These are phyloP conservation scores for Pichia terricola DNA, from an alignment of 1,139 yeast genomes.

Conservation along the genomic window DNA sequence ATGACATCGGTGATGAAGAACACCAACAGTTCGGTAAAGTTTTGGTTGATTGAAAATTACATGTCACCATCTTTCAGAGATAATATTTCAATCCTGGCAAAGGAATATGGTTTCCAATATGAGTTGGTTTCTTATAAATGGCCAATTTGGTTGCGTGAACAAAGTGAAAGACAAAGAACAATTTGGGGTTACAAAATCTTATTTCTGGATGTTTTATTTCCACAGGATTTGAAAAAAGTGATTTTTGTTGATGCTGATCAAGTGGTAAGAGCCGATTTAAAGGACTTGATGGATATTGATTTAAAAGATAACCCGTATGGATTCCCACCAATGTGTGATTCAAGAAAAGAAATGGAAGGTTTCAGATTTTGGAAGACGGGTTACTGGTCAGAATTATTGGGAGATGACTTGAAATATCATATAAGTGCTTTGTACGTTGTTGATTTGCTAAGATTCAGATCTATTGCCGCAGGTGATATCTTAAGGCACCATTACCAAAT, in stretches of 20 bases:
- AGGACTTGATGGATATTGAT: conserved; percentile 55
- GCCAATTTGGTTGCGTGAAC: conserved; percentile 84
- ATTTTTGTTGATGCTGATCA: conserved; percentile 86
- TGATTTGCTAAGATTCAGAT: conserved; percentile 59
- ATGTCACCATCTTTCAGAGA: conserved; percentile 60
- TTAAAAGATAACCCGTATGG: conserved; percentile 76
- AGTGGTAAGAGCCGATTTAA: conserved; percentile 64
- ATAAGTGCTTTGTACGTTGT: conserved; percentile 80
- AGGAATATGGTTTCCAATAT: conserved; percentile 49
- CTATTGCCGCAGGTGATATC: conserved; percentile 63
- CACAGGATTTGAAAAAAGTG: conserved; percentile 62
- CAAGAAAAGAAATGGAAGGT: conserved; percentile 73
- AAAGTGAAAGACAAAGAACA: conserved; percentile 65
- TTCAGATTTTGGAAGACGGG: conserved; percentile 90
- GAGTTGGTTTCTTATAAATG: conserved; percentile 76
- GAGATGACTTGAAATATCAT: conserved; percentile 58
- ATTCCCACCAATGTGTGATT: conserved; percentile 82
- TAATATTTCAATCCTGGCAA: conserved; percentile 53
- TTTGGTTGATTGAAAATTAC: conserved; percentile 81
- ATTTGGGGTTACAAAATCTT: conserved; percentile 86
- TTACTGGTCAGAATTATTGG: conserved; percentile 67
- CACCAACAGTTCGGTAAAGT: conserved; percentile 56
- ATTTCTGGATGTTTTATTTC: conserved; percentile 80
- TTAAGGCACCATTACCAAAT: conserved; percentile 82
- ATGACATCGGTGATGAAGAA: conserved; percentile 62